phyloP scores from a whole-genome alignment of 1,284 basidiomycete species.

The Porodaedalea pini region DNA sequence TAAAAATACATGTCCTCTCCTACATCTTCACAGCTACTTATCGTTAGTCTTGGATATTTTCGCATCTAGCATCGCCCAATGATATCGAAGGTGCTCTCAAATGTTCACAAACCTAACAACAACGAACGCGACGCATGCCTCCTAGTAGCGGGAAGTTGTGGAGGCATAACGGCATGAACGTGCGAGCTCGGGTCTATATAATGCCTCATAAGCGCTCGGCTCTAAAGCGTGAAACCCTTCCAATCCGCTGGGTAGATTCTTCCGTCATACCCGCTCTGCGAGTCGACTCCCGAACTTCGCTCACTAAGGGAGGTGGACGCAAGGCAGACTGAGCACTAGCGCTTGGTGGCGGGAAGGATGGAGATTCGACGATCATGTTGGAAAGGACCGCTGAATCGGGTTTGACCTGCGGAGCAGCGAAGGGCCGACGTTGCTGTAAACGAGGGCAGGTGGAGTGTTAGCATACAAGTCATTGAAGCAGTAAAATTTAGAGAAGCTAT shows the following conservation, averaged over 20 bases:
- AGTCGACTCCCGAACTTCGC: slow-evolving; percentile 35
- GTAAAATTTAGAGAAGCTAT: not conserved
- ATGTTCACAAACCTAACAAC: too few species aligned
- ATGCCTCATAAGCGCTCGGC: slow-evolving; percentile 34
- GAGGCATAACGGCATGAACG: too few species aligned
- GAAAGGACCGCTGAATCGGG: slow-evolving; percentile 8
- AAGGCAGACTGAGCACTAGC: slow-evolving; percentile 31
- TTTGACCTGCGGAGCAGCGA: not conserved
- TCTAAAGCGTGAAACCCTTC: slow-evolving; percentile 45
- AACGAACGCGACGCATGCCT: too few species aligned
- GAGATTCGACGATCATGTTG: slow-evolving; percentile 31
- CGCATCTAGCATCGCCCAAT: too few species aligned
- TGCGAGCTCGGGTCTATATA: not conserved
- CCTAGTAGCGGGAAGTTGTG: too few species aligned
- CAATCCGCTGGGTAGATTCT: slow-evolving; percentile 20
- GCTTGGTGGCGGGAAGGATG: slow-evolving; percentile 32
- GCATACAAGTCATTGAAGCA: not conserved
- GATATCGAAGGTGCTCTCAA: too few species aligned
- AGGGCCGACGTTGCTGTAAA: not conserved
- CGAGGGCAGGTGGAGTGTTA: not conserved
- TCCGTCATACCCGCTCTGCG: not conserved
- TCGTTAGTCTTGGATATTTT: too few species aligned
- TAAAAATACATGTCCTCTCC: too few species aligned
- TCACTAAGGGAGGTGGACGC: slow-evolving; percentile 41
- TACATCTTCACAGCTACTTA: too few species aligned